Percentiles rank a stretch among this genome's conserved stretches.
Evolutionary conservation across 495 filamentous ascomycete genomes (phyloP).

Genomic region (Tuber umbilicatum): DNA sequence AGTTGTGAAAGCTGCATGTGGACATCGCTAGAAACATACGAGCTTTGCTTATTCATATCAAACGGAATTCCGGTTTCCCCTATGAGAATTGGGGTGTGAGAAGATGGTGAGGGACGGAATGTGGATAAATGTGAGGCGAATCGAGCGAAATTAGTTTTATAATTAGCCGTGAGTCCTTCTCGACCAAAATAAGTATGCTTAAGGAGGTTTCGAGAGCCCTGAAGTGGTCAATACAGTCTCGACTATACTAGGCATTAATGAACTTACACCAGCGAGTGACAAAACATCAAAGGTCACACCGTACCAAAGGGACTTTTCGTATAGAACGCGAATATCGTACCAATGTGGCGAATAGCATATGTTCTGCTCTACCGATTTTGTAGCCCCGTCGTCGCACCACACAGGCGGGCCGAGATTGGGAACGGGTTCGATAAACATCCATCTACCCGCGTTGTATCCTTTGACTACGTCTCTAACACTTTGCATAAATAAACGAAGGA

Average conservation of each 20-base stretch:
- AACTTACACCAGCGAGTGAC: slow-evolving; percentile 33
- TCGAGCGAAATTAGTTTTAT: slow-evolving; percentile 36
- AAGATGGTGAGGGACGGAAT: slow-evolving; percentile 18
- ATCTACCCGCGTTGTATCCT: slow-evolving; percentile 25
- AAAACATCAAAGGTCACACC: slow-evolving; percentile 64
- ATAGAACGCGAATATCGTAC: slow-evolving; percentile 67
- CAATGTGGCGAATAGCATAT: slow-evolving; percentile 69
- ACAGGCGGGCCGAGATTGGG: slow-evolving; percentile 35
- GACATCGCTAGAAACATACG: slow-evolving; percentile 58
- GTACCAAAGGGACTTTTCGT: slow-evolving; percentile 61
- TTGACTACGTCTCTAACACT: slow-evolving; percentile 15
- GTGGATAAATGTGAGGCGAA: slow-evolving; percentile 26
- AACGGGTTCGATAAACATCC: slow-evolving; percentile 41
- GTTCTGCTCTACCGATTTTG: slow-evolving; percentile 48
- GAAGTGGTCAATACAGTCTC: slow-evolving; percentile 3
- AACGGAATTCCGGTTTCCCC: slow-evolving; percentile 72
- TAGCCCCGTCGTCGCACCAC: slow-evolving; percentile 49
- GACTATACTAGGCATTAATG: background rate
- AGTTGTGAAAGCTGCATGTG: slow-evolving; percentile 36
- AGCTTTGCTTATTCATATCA: slow-evolving; percentile 67
- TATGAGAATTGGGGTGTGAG: slow-evolving; percentile 42
- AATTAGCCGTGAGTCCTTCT: slow-evolving; percentile 34
- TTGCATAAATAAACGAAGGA: slow-evolving; percentile 32
- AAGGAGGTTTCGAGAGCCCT: slow-evolving; percentile 39
- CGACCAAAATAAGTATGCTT: slow-evolving; percentile 41